Conservation (phyloP, 495 filamentous ascomycete species). For the Penicillium canariense region DNA sequence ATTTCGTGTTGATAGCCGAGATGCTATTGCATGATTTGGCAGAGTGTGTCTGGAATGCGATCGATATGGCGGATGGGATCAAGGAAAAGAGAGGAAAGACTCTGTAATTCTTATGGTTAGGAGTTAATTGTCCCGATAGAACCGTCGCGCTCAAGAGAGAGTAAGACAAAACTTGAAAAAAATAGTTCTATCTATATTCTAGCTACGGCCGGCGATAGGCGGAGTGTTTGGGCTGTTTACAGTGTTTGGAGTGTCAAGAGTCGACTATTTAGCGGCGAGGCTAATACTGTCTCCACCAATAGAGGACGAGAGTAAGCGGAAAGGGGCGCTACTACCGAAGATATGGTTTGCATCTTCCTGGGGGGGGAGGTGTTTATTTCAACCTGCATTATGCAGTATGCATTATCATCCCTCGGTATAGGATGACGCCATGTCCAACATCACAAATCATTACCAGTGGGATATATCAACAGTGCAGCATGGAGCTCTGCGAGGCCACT, state of each 20-base stretch:
- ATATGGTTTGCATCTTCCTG: too few relatives aligned
- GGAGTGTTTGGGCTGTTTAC: not conserved
- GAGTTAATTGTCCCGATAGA: not conserved
- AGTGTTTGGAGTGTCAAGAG: not conserved
- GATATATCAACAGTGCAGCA: constrained; percentile 21
- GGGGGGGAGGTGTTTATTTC: not conserved
- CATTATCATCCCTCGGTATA: not conserved
- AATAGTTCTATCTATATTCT: not conserved
- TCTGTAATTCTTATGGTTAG: too few relatives aligned
- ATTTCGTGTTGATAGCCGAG: too few relatives aligned
- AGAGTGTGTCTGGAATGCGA: too few relatives aligned
- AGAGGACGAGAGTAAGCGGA: not conserved
- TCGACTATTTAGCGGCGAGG: not conserved
- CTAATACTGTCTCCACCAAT: not conserved
- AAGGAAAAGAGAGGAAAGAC: too few relatives aligned
- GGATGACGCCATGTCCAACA: not conserved
- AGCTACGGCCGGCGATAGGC: not conserved
- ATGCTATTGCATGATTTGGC: too few relatives aligned
- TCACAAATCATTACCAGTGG: not conserved
- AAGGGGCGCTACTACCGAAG: too few relatives aligned
- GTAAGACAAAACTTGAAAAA: not conserved
- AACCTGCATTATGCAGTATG: not conserved
- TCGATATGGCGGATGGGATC: too few relatives aligned
- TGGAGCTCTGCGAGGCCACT: constrained; percentile 26
- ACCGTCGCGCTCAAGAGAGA: not conserved